Percentiles rank a stretch among this genome's conserved stretches.
Evolutionary conservation across 169 alveolate genomes (phyloP).

Genomic region (Blepharisma undulans): DNA sequence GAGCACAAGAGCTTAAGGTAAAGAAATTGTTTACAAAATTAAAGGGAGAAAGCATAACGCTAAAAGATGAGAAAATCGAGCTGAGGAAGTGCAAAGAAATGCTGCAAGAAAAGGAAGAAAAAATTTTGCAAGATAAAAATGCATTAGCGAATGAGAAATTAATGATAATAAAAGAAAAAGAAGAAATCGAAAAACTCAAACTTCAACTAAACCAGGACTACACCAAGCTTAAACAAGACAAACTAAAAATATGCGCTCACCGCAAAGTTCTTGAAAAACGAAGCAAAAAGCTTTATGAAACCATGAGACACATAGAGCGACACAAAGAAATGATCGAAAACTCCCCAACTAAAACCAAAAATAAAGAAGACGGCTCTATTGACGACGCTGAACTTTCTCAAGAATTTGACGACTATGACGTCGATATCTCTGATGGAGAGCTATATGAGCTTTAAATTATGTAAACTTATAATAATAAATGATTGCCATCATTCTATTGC

Average conservation of each 20-base stretch:
- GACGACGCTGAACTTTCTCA: neutral
- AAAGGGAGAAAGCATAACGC: neutral
- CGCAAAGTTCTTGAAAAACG: conserved; percentile 3
- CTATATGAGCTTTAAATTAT: neutral
- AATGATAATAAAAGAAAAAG: neutral
- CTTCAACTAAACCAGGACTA: neutral
- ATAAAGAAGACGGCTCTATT: neutral
- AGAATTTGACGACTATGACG: neutral
- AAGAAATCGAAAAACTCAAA: neutral
- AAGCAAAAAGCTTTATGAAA: neutral
- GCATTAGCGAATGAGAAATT: neutral
- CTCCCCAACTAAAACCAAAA: neutral
- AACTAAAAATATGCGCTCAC: neutral
- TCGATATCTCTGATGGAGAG: neutral
- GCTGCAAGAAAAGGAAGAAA: neutral
- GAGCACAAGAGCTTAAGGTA: conserved; percentile 2
- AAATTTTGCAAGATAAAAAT: neutral
- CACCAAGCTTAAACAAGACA: neutral
- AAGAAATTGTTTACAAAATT: neutral
- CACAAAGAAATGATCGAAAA: neutral
- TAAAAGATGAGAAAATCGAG: neutral
- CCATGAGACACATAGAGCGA: neutral
- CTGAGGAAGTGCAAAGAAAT: neutral
- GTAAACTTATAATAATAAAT: neutral
- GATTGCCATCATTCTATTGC: neutral